phyloP scores from a whole-genome alignment of 495 filamentous ascomycete genomes.

The Podospora pseudocomata region DNA sequence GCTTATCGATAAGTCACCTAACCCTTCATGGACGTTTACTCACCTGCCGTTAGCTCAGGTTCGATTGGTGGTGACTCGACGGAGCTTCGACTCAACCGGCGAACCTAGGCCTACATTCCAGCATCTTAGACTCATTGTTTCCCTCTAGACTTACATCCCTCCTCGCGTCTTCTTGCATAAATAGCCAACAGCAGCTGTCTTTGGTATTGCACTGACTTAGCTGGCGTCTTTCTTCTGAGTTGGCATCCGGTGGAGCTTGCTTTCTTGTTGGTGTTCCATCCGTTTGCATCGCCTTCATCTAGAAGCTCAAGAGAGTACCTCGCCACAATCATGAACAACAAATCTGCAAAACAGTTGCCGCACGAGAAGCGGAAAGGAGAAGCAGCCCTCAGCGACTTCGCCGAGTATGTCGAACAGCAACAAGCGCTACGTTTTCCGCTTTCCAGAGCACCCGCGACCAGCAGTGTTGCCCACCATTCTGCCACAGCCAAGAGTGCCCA shows the following conservation, averaged over 20 bases:
- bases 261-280: background rate
- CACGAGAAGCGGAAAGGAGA: constrained; percentile 85
- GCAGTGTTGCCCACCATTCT: constrained; percentile 36
- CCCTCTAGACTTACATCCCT: too few relatives aligned
- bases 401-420: constrained; percentile 95
- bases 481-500: constrained; percentile 46
- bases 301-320: background rate
- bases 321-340: constrained; percentile 51
- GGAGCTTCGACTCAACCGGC: constrained; percentile 34
- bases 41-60: background rate
- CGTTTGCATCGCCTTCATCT: background rate
- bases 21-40: background rate
- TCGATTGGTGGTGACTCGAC: constrained; percentile 28
- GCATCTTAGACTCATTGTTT: too few relatives aligned
- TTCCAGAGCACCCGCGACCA: constrained; percentile 30
- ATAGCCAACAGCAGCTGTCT: too few relatives aligned
- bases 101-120: constrained; percentile 9
- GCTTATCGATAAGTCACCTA: background rate
- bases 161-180: too few relatives aligned
- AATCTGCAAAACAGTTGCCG: constrained; percentile 57
- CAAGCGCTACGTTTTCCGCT: constrained; percentile 61
- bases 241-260: background rate
- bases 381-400: constrained; percentile 89
- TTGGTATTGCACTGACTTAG: background rate
- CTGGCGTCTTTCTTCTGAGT: background rate